These are phyloP conservation scores for Clathrospora elynae DNA, from an alignment of 2,329 filamentous ascomycete species.

Conservation along the genomic window DNA sequence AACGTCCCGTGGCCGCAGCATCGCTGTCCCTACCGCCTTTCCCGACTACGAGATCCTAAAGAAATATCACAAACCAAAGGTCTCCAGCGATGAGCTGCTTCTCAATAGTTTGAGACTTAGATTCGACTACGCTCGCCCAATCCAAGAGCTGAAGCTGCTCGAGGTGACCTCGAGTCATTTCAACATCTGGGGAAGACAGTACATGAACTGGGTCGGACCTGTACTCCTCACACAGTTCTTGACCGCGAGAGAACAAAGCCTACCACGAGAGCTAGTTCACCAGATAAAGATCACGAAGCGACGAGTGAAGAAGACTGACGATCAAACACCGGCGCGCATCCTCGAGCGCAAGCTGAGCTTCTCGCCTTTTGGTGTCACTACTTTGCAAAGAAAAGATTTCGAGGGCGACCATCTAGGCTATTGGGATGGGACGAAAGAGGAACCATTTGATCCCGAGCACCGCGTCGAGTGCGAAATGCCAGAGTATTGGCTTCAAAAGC, in stretches of 20 bases:
- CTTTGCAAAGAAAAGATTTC: conserved; percentile 35
- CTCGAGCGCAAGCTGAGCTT: conserved; percentile 47
- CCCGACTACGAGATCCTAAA: conserved; percentile 37
- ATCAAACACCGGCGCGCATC: conserved; percentile 8
- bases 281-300: conserved; percentile 40
- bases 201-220: conserved; percentile 48
- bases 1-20: conserved; percentile 4
- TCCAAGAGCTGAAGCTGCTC: conserved; percentile 46
- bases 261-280: conserved; percentile 27
- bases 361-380: conserved; percentile 40
- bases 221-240: conserved; percentile 43
- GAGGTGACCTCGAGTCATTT: conserved; percentile 43
- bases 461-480: conserved; percentile 48
- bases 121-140: conserved; percentile 33
- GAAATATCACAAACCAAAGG: conserved; percentile 47
- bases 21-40: conserved; percentile 22
- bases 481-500: conserved; percentile 38
- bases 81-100: conserved; percentile 42
- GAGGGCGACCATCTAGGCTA: conserved; percentile 35
- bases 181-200: conserved; percentile 47
- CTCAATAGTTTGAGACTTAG: conserved; percentile 34
- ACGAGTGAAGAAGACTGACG: conserved; percentile 25
- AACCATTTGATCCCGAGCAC: conserved; percentile 38
- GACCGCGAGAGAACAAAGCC: conserved; percentile 8
- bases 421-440: conserved; percentile 22